Evolutionary conservation across 163 green algal species (phyloP), one percentile per base, ranked within the genome.

Genomic region (Scenedesmus sp.): DNA sequence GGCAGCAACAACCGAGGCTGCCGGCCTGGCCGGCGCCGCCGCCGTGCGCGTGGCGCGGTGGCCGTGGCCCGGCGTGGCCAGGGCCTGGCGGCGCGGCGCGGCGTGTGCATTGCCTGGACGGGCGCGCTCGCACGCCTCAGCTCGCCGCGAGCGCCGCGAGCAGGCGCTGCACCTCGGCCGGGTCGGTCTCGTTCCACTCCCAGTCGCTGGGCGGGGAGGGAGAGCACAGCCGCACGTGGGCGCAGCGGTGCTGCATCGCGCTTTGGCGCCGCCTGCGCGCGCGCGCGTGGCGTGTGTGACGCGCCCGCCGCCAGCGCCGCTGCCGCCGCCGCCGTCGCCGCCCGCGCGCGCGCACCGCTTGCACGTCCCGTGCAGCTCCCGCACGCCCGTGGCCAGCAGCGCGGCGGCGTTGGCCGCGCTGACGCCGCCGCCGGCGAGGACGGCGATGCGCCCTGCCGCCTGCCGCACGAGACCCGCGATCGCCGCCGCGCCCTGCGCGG

Each of bases 371-470:
- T 92, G 87, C 47, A 92, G 48, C 71, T 92, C 85, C 14, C 7
- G 50, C 54, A 79, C 78, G 28, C 87, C 86, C 18, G 81, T 85
- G 4, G 51, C 45, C 14, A 54, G 24, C 14, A 92, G 75, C 18
- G 53, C 62, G 7, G 36, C 77, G 14, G 63, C 84, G 39, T 87
- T 92, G 17, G 60, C 58, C 1, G 77, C 58, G 0, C 31, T 81
- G 26, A 92, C 74, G 9, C 87, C 87, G 20, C 87, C 87, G 2
- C 87, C 87, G 5, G 87, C 84, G 82, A 92, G 85, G 26, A 92
- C 67, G 9, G n/a, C 62, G 39, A 92, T 85, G 3, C 79, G 65
- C 13, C 80, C 70, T 6, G 58, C 34, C 11, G 72, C 70, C n/a
- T 87, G 74, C 17, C 28, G 34, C 29, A 93, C 85, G 51, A 92